Evolutionary conservation across 139 green algal genomes (phyloP).

Genomic region (Picochlorum costavermella): DNA sequence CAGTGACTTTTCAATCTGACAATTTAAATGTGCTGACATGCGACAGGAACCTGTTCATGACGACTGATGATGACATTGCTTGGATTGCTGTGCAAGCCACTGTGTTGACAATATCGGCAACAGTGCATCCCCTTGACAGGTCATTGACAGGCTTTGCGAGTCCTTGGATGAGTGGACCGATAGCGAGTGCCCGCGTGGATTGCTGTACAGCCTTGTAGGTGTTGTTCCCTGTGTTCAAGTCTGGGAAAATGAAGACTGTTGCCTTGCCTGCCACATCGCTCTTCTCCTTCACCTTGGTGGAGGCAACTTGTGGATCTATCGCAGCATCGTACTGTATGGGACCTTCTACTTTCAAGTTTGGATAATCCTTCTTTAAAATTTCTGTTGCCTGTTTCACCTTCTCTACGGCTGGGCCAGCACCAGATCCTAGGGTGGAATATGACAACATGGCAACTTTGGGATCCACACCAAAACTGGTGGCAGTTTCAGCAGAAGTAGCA

Average conservation of each 20-base stretch:
- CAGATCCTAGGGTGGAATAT: slow-evolving; percentile 71
- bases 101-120: slow-evolving; percentile 87
- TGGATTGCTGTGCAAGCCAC: slow-evolving; percentile 71
- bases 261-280: slow-evolving; percentile 69
- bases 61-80: slow-evolving; percentile 24
- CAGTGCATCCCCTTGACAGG: slow-evolving; percentile 79
- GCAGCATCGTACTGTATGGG: slow-evolving; percentile 82
- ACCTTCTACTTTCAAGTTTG: slow-evolving; percentile 67
- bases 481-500: slow-evolving; percentile 63
- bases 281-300: slow-evolving; percentile 63
- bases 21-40: neutral
- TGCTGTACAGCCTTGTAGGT: slow-evolving; percentile 77
- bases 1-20: neutral
- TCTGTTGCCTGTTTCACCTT: slow-evolving; percentile 68
- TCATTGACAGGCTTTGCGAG: slow-evolving; percentile 87
- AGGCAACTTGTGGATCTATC: slow-evolving; percentile 64
- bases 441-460: slow-evolving; percentile 84
- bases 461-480: slow-evolving; percentile 73
- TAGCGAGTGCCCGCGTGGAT: slow-evolving; percentile 64
- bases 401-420: slow-evolving; percentile 58
- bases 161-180: slow-evolving; percentile 82
- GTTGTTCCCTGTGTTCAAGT: slow-evolving; percentile 89
- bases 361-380: slow-evolving; percentile 41
- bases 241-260: slow-evolving; percentile 83
- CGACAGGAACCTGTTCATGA: slow-evolving; percentile 1